phyloP scores from a whole-genome alignment of 2,329 filamentous ascomycete species.

The Westerdykella aurantiaca region DNA sequence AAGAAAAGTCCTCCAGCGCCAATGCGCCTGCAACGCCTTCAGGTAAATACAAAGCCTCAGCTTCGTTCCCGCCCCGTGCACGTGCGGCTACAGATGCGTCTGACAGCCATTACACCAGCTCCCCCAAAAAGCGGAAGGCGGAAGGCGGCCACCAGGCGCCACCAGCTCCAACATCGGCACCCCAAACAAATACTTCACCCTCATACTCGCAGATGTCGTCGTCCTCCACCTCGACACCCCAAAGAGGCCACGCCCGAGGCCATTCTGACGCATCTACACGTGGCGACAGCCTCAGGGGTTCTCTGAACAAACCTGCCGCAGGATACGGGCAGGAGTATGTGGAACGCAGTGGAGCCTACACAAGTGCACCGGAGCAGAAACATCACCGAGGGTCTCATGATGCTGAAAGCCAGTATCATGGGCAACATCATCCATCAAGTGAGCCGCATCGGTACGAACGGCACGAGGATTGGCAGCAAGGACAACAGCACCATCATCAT shows the following conservation, averaged over 20 bases:
- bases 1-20: constrained; percentile 48
- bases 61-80: constrained; percentile 36
- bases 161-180: constrained; percentile 48
- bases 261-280: constrained; percentile 56
- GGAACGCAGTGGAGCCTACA: constrained; percentile 22
- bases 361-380: constrained; percentile 21
- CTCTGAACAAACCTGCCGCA: constrained; percentile 30
- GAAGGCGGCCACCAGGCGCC: constrained; percentile 48
- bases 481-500: constrained; percentile 12
- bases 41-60: constrained; percentile 50
- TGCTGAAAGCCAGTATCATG: constrained; percentile 16
- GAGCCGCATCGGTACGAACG: constrained; percentile 21
- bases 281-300: constrained; percentile 26
- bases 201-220: constrained; percentile 54
- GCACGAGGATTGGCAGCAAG: constrained; percentile 20
- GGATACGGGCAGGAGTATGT: constrained; percentile 26
- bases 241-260: constrained; percentile 58
- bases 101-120: constrained; percentile 61
- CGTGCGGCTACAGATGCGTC: constrained; percentile 48
- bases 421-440: constrained; percentile 17
- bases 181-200: constrained; percentile 44
- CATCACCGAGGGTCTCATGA: constrained; percentile 13
- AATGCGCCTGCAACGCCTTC: constrained; percentile 68
- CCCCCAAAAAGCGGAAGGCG: constrained; percentile 81
- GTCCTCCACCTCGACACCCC: constrained; percentile 49